These are phyloP conservation scores for Pseudomonodictys pantanalensis DNA, from an alignment of 495 filamentous ascomycete genomes.

Conservation along the genomic window DNA sequence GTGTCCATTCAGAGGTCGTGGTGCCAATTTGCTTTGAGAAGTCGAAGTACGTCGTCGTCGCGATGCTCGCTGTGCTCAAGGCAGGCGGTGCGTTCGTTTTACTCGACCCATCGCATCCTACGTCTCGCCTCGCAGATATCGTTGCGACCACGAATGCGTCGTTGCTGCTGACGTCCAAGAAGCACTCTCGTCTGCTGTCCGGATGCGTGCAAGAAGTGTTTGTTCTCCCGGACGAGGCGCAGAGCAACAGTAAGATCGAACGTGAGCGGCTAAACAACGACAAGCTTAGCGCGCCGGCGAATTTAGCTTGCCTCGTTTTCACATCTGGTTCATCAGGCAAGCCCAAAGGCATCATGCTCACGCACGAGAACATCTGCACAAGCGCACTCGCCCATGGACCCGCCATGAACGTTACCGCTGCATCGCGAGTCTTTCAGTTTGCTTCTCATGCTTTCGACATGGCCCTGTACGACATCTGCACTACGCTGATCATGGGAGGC, in stretches of 20 bases:
- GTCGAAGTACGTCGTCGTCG: constrained; percentile 19
- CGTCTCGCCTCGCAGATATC: constrained; percentile 16
- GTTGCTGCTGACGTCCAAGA: too few relatives aligned
- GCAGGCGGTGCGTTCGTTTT: constrained; percentile 29
- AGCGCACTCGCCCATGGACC: constrained; percentile 45
- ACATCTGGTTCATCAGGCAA: constrained; percentile 53
- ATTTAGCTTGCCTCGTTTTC: constrained; percentile 51
- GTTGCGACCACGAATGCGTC: too few relatives aligned
- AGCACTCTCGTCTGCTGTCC: constrained; percentile 15
- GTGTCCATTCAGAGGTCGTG: constrained; percentile 47
- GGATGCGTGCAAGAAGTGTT: too few relatives aligned
- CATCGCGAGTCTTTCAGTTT: constrained; percentile 52
- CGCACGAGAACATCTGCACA: constrained; percentile 49
- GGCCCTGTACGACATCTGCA: constrained; percentile 52
- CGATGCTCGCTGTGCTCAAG: constrained; percentile 29
- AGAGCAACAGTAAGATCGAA: too few relatives aligned
- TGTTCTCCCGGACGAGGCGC: too few relatives aligned
- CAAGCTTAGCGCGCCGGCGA: constrained; percentile 16
- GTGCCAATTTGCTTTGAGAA: constrained; percentile 41
- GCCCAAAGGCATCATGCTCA: constrained; percentile 50
- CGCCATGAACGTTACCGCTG: constrained; percentile 34
- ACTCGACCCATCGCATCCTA: constrained; percentile 29
- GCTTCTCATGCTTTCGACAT: constrained; percentile 57
- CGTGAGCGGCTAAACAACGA: constrained; percentile 13
- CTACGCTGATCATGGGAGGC: constrained; percentile 53